A percentile compares a stretch with the other conserved stretches of the same genome.
Evolutionary conservation across 169 alveolate genomes (phyloP).

Genomic region (Eimeria zaria): DNA sequence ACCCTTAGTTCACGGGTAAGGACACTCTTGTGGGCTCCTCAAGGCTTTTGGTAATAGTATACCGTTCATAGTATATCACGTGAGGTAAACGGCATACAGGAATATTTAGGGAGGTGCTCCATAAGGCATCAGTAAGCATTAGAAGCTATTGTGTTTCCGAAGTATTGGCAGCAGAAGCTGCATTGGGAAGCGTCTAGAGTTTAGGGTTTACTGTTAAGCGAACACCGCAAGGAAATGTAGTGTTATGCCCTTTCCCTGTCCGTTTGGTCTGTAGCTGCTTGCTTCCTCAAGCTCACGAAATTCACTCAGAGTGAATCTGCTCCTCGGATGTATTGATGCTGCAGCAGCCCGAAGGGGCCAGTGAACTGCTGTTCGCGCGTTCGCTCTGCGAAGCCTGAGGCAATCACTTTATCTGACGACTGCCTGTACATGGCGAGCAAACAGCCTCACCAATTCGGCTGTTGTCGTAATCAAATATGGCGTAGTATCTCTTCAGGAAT

Average conservation of each 20-base stretch:
- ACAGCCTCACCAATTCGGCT: constrained; percentile 34
- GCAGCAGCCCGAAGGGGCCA: neutral
- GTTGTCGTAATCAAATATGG: constrained; percentile 20
- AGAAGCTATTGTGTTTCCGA: neutral
- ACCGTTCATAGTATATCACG: neutral
- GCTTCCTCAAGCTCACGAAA: neutral
- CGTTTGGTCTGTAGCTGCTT: neutral
- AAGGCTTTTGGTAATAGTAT: too few relatives aligned
- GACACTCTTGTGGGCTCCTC: neutral
- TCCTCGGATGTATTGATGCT: neutral
- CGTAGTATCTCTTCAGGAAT: constrained; percentile 18
- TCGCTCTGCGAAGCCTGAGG: constrained; percentile 43
- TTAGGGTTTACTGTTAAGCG: neutral
- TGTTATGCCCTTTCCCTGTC: neutral
- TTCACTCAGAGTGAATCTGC: neutral
- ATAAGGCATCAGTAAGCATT: neutral
- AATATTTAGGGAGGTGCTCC: neutral
- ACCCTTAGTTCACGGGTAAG: neutral
- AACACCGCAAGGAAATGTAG: neutral
- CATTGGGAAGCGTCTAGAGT: neutral
- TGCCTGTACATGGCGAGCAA: neutral
- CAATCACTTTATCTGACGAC: neutral
- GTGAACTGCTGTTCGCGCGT: neutral
- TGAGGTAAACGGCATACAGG: neutral
- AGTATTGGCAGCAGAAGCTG: neutral